A percentile compares a stretch with the other conserved stretches of the same genome.
Conservation (phyloP, 352 stramenopile genomes). For the Pythium rishiriense region DNA sequence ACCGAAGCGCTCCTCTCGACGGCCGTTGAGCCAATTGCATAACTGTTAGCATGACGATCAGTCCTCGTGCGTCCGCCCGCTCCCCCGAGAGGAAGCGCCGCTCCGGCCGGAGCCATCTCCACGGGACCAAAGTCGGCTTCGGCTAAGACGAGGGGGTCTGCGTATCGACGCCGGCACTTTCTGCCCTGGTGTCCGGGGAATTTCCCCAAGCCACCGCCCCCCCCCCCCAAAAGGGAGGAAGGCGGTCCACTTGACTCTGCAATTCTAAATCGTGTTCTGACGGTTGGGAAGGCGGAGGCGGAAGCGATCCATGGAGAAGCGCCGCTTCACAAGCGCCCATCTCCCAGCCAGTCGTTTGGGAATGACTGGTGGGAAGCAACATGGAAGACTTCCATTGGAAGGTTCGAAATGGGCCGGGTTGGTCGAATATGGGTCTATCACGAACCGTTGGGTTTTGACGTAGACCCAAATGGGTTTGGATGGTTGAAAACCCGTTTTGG, state of each 20-base stretch:
- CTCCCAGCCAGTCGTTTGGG: slow-evolving; percentile 24
- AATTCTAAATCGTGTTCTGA: slow-evolving; percentile 94
- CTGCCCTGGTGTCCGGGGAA: slow-evolving; percentile 89
- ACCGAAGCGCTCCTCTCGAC: slow-evolving; percentile 52
- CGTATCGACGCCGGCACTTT: slow-evolving; percentile 82
- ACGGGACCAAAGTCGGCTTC: slow-evolving; percentile 39
- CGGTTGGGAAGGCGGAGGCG: background rate
- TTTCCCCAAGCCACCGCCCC: slow-evolving; percentile 81
- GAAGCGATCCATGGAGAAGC: background rate
- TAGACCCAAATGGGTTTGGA: background rate
- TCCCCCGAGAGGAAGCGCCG: slow-evolving; percentile 10
- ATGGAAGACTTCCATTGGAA: too few relatives aligned
- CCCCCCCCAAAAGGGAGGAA: slow-evolving; percentile 10
- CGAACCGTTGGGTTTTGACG: background rate
- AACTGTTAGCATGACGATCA: slow-evolving; percentile 92
- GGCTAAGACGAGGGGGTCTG: slow-evolving; percentile 70
- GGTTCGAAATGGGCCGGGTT: slow-evolving; percentile 27
- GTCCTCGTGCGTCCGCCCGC: slow-evolving; percentile 64
- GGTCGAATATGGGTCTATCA: background rate
- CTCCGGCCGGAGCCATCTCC: slow-evolving; percentile 2
- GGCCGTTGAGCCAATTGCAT: slow-evolving; percentile 89
- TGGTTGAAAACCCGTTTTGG: background rate
- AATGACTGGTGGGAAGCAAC: slow-evolving; percentile 27
- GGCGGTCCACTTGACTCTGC: slow-evolving; percentile 81
- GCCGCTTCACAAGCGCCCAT: background rate